These are phyloP conservation scores for Citrus australasica DNA, from an alignment of 345 rosid genomes.

Conservation along the genomic window DNA sequence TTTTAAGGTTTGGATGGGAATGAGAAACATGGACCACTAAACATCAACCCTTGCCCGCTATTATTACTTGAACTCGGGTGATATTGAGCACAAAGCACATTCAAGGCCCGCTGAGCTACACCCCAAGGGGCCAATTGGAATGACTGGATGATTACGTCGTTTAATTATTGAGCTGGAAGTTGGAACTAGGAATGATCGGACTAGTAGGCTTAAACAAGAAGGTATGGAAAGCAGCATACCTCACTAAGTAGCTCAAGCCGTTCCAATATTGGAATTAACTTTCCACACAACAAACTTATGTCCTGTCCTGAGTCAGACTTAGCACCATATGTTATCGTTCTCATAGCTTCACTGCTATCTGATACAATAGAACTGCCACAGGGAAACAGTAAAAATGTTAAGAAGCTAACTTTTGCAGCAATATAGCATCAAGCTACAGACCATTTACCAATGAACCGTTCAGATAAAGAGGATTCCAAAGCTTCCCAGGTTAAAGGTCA, in stretches of 20 bases:
- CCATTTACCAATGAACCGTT: not conserved
- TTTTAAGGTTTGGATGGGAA: no score
- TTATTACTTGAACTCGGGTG: no score
- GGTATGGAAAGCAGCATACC: conserved; percentile 40
- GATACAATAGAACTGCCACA: conserved; percentile 43
- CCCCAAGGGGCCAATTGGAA: no score
- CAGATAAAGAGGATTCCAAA: not conserved
- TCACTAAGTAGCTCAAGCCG: conserved; percentile 76
- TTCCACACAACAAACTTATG: conserved; percentile 45
- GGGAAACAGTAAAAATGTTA: not conserved
- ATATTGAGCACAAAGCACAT: no score
- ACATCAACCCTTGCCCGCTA: no score
- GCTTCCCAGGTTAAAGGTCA: not conserved
- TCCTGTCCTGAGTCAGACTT: conserved; percentile 43
- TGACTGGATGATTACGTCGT: not conserved
- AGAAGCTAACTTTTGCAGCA: not conserved
- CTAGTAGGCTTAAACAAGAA: not conserved
- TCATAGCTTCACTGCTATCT: conserved; percentile 26
- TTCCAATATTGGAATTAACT: conserved; percentile 66
- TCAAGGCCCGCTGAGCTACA: no score
- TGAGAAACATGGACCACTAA: no score
- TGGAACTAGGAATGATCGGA: not conserved
- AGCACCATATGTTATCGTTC: conserved; percentile 37
- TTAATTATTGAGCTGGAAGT: not conserved
- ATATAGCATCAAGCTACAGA: not conserved